These are phyloP conservation scores for Wickerhamiella occidentalis DNA, from an alignment of 805 yeast genomes.

Conservation along the genomic window DNA sequence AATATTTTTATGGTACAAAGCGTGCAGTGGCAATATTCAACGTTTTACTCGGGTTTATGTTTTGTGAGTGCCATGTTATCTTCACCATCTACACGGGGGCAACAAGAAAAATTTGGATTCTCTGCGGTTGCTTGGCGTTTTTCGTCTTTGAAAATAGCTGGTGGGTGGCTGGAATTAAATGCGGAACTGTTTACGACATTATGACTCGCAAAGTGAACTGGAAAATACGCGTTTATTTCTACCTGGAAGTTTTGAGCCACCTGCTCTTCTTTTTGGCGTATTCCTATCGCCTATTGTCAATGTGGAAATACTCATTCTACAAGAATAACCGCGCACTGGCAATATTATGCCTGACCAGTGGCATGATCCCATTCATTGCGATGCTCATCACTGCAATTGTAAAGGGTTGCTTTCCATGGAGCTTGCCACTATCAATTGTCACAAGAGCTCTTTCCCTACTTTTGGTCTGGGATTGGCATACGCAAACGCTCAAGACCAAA, in stretches of 20 bases:
- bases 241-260: constrained; percentile 2
- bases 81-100: background rate
- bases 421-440: constrained; percentile 2
- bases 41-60: background rate
- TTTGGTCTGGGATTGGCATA: constrained; percentile 3
- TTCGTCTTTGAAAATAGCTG: constrained; percentile 3
- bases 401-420: constrained; percentile 5
- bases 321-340: constrained; percentile 2
- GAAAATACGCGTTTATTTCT: background rate
- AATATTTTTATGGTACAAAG: background rate
- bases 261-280: background rate
- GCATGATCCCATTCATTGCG: background rate
- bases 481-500: background rate
- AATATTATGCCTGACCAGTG: background rate
- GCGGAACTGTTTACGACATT: background rate
- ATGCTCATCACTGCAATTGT: constrained; percentile 5
- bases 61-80: constrained; percentile 5
- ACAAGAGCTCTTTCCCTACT: background rate
- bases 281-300: background rate
- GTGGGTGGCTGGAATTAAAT: constrained; percentile 4
- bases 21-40: background rate
- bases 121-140: background rate
- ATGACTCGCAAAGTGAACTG: background rate
- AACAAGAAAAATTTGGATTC: background rate
- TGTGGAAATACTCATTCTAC: constrained; percentile 1